A percentile compares a stretch with the other conserved stretches of the same genome.
phyloP scores from a whole-genome alignment of 306 rosid species.

The Malus sieversii region DNA sequence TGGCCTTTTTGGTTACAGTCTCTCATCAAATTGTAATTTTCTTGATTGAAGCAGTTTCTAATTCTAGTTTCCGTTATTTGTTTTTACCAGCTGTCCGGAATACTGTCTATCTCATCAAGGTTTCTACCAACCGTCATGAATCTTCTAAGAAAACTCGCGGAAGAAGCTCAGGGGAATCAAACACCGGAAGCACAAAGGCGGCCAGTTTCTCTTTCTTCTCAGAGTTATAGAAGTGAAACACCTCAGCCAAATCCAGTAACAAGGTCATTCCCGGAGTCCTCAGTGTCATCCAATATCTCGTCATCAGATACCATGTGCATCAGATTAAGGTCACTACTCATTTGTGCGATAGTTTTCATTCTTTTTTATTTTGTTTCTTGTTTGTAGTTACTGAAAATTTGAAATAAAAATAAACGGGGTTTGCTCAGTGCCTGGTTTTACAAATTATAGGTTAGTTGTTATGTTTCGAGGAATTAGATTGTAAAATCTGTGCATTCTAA shows the following conservation, averaged over 20 bases:
- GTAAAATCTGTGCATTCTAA: no score
- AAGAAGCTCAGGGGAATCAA: conserved; percentile 31
- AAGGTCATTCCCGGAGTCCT: no score
- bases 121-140: conserved; percentile 74
- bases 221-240: no score
- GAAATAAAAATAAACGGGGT: not conserved
- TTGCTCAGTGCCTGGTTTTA: not conserved
- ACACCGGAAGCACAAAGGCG: no score
- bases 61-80: conserved; percentile 1
- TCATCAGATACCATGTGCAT: no score
- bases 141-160: conserved; percentile 65
- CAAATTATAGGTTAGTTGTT: no score
- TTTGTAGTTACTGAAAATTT: not conserved
- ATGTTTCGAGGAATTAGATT: no score
- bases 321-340: no score
- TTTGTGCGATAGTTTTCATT: not conserved
- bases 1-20: no score
- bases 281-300: no score
- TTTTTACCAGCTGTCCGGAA: conserved; percentile 58
- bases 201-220: no score
- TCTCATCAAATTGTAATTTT: not conserved
- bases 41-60: not conserved
- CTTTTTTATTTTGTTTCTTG: not conserved
- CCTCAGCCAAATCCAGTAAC: no score
- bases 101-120: conserved; percentile 55